Evolutionary conservation across 2,329 filamentous ascomycete species (phyloP), one percentile per base, ranked within the genome.

Genomic region (Apiospora arundinis): DNA sequence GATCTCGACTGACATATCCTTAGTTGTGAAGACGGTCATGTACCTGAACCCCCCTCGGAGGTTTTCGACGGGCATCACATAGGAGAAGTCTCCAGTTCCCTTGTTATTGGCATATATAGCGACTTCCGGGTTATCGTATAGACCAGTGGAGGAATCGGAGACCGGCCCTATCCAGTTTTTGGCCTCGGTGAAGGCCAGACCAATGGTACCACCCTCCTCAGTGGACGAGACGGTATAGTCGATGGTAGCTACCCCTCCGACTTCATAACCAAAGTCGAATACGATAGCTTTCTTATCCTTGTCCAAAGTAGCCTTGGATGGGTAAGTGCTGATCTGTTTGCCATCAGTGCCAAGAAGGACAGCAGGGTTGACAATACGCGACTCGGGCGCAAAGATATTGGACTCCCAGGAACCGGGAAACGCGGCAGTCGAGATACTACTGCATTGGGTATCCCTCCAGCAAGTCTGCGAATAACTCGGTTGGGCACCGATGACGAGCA

Each of bases 331-430:
- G 23, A 77, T 67, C 46, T 72, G 42, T 49, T 73, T 63, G 12
- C 74, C 73, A 18, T 63, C 74, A 11, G 49, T 70, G 37, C 74
- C 69, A 70, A 87, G 81, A 25, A 85, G 80, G 21, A 79, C 82
- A 60, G 78, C 78, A 0, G 89, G 89, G 4, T 77, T 75, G 2
- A 90, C 83, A 5, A 78, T 86, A 46, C 90, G 82, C 2, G 86
- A 86, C 7, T 80, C 70, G 0, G 89, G 88, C 1, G 89, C 85
- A 74, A 85, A 90, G 67, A 88, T 91, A 74, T 89, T 87, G 0
- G 82, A 78, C 44, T 91, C 86, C 89, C 90, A 91, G 21, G 80
- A 79, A 0, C 89, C 89, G 2, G 84, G 82, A 73, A 91, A 91
- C 0, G 88, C 83, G 8, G 85, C 77, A 7, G 84, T 78, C 12